A percentile compares a stretch with the other conserved stretches of the same genome.
phyloP scores from a whole-genome alignment of 441 rosid genomes.

The Jatropha podagrica region DNA sequence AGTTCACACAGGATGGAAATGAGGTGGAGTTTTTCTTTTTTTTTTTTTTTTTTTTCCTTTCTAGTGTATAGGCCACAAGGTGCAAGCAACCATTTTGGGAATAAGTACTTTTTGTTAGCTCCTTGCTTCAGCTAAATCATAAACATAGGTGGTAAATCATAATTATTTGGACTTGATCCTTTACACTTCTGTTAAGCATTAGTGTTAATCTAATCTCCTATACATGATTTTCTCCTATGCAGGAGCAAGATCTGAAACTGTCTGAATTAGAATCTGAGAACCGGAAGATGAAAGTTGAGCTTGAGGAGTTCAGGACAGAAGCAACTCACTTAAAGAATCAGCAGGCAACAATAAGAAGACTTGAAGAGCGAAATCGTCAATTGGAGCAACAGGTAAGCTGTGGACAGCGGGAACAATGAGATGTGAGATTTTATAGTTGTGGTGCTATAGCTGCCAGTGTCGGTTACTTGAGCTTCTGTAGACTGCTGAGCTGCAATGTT shows the following conservation, averaged over 20 bases:
- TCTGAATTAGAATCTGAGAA: constrained; percentile 92
- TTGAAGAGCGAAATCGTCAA: constrained; percentile 96
- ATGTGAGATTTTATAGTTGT: constrained; percentile 16
- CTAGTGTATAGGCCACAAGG: too few relatives aligned
- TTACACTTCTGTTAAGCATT: background rate
- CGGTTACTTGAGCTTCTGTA: background rate
- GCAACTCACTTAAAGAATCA: constrained; percentile 97
- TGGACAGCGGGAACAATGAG: background rate
- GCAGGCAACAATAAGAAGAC: constrained; percentile 97
- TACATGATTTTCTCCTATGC: constrained; percentile 23
- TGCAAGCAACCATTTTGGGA: background rate
- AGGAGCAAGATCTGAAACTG: constrained; percentile 92
- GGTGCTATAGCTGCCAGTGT: constrained; percentile 1
- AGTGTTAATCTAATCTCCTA: background rate
- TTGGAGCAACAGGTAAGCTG: constrained; percentile 89
- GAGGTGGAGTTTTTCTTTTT: too few relatives aligned
- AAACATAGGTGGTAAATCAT: background rate
- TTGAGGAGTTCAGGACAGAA: constrained; percentile 94
- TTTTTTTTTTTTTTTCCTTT: too few relatives aligned
- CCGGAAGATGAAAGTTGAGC: constrained; percentile 96
- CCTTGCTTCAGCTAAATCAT: background rate
- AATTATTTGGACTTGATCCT: background rate
- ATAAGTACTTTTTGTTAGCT: background rate
- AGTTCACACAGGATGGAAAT: background rate
- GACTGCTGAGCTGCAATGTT: background rate